A percentile compares a stretch with the other conserved stretches of the same genome.
phyloP scores from a whole-genome alignment of 352 stramenopile species.

The Saprolegnia diclina region DNA sequence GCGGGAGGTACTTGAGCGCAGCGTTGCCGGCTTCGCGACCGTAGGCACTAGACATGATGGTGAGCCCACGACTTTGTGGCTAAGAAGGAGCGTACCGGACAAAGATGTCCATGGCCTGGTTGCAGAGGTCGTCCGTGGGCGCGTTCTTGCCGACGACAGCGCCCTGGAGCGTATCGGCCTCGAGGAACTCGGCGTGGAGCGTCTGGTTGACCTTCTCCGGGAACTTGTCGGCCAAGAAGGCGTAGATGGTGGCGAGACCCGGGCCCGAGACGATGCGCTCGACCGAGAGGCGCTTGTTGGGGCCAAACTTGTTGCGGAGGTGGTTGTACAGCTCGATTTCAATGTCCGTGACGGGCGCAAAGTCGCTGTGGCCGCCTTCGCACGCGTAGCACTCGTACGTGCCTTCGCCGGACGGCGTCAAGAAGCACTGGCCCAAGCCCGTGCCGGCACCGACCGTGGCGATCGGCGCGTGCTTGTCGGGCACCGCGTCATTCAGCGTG shows the following conservation, averaged over 20 bases:
- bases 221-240: constrained; percentile 92
- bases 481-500: constrained; percentile 72
- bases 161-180: constrained; percentile 59
- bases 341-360: constrained; percentile 83
- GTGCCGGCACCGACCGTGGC: constrained; percentile 95
- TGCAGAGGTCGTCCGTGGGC: constrained; percentile 72
- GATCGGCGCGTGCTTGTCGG: constrained; percentile 81
- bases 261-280: constrained; percentile 94
- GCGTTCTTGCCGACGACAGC: constrained; percentile 87
- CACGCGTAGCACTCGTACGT: constrained; percentile 90
- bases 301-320: constrained; percentile 72
- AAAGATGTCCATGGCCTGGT: constrained; percentile 92
- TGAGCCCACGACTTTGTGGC: constrained; percentile 4
- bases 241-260: constrained; percentile 94
- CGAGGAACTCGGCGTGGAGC: constrained; percentile 65
- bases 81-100: constrained; percentile 59
- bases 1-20: constrained; percentile 94
- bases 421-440: constrained; percentile 94
- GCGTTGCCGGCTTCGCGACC: constrained; percentile 91
- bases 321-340: constrained; percentile 84
- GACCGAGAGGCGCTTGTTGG: constrained; percentile 87
- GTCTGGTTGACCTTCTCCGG: constrained; percentile 73
- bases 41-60: constrained; percentile 63
- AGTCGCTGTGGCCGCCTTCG: constrained; percentile 95
- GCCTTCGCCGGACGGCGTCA: constrained; percentile 82